Evolutionary conservation across 1,284 basidiomycete species (phyloP), one percentile per base, ranked within the genome.

Genomic region (Irpex sp.): DNA sequence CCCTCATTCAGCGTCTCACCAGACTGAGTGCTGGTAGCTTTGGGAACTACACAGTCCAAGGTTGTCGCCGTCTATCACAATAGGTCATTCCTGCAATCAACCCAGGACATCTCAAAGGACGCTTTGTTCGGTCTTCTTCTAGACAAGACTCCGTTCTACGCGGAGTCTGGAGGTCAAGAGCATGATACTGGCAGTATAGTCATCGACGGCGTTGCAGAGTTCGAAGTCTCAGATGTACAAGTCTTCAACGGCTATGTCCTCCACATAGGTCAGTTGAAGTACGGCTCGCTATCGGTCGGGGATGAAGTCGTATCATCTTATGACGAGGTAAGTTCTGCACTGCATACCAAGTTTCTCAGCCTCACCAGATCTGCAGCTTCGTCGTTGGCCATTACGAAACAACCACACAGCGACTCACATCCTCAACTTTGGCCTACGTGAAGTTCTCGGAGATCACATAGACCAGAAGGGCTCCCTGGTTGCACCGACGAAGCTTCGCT

Each of bases 341-440:
- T 7, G 38, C 13, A 62, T 21, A 2, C 26, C 6, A 37, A 17
- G 11, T 21, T 21, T 4, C n/a, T 8, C 49, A 34, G 57, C 40
- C 63, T 72, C 11, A 68, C 55, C 13, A 34, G 57, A 54, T 60
- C 44, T 57, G 11, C 62, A 93, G 91, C 85, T 95, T 52, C 93
- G 97, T 58, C 87, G 97, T 64, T 96, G 93, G 91, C 96, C 96
- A 0, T 80, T 99, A 64, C 89, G 96, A 65, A 98, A 96, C 79
- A 99, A 99, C 74, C 97, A 99, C 81, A 99, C 97, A 26, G 97
- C 92, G 13, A 99, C 97, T 0, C 97, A 99, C 76, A 97, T 99
- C 68, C 92, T 99, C 72, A 99, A 99, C 81, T 99, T 84, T 75
- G 87, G 83, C 62, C 85, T 99, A 4, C 91, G 97, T 37, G 96